Percentiles rank a stretch among this genome's conserved stretches.
These are phyloP conservation scores for Clonostachys rhizophaga DNA, from an alignment of 2,329 filamentous ascomycete species.

Conservation along the genomic window DNA sequence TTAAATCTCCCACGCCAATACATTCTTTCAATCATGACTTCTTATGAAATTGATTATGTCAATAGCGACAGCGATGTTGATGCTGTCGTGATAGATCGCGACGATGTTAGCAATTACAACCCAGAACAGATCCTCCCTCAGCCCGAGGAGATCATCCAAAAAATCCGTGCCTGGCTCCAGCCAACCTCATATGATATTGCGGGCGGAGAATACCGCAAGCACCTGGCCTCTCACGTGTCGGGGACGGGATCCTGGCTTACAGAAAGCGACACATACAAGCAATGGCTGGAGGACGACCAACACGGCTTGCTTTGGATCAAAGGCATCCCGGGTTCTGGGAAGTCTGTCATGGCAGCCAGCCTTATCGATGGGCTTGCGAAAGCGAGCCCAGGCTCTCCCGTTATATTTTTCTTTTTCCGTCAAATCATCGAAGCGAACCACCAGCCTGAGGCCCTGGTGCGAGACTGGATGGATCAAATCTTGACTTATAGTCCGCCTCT, in stretches of 20 bases:
- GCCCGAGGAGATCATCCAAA: background rate
- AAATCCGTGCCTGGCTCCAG: background rate
- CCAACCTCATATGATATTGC: background rate
- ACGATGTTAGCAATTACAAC: background rate
- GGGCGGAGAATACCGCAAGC: background rate
- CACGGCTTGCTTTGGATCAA: background rate
- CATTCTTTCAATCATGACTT: background rate
- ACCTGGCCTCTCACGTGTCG: background rate
- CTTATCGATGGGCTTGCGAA: background rate
- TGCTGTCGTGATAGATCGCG: background rate
- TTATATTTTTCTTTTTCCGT: background rate
- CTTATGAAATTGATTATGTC: background rate
- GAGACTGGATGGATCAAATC: background rate
- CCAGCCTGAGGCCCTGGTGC: background rate
- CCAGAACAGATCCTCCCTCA: background rate
- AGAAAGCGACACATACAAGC: background rate
- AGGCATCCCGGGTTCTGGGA: background rate
- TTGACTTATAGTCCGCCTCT: background rate
- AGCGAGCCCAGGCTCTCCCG: background rate
- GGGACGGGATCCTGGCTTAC: background rate
- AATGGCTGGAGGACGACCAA: background rate
- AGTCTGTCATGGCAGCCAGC: background rate
- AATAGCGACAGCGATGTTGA: background rate
- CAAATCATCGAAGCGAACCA: background rate
- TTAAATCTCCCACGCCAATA: constrained; percentile 1